Evolutionary conservation across 108 stramenopile species (phyloP), one percentile per base, ranked within the genome.

Genomic region (Mediolabrus comicus): DNA sequence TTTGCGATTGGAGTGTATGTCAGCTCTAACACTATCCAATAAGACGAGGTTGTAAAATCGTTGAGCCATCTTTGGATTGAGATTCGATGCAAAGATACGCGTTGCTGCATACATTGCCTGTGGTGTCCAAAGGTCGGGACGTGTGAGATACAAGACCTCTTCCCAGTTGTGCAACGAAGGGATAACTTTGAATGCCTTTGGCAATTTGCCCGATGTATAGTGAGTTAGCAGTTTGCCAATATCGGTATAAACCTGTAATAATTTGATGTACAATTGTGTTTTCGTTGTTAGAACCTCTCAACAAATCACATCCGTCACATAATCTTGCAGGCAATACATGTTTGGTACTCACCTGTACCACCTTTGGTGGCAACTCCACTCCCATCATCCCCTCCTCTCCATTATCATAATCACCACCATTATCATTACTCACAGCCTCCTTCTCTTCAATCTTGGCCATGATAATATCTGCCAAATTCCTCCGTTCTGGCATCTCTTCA

Each of bases 161-260:
- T 99, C 99, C 99, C 99, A 99, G 57, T 97, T 96, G 49, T 80
- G 75, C 26, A 99, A 71, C 4, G 93, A 93, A 10, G 99, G 99
- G 26, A 99, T 91, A 13, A 99, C 98, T 84, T 99, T 99, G 93
- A 99, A 98, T 27, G 98, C 99, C 75, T 99, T 99, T 27, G 99
- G 99, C 8, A 99, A 85, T 72, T 98, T 98, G n/a, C 98, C 99
- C 1, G 96, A 83, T 19, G 93, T 93, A 75, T 98, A 99, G 54
- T 83, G 89, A 55, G 79, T 79, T n/a, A 99, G 83, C 58, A 98
- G 83, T 71, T 89, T 89, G 34, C 97, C 98, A 63, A 98, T 98
- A 33, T 94, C 94, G 3, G 92, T 95, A 75, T 98, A 99, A 0
- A 94, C 92, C 77, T 73, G 4, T 3, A 30, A 4, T 49, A 31